Base-by-base conservation (phyloP, 2,329 filamentous ascomycete genomes). In the Colletotrichum spaethianum region DNA sequence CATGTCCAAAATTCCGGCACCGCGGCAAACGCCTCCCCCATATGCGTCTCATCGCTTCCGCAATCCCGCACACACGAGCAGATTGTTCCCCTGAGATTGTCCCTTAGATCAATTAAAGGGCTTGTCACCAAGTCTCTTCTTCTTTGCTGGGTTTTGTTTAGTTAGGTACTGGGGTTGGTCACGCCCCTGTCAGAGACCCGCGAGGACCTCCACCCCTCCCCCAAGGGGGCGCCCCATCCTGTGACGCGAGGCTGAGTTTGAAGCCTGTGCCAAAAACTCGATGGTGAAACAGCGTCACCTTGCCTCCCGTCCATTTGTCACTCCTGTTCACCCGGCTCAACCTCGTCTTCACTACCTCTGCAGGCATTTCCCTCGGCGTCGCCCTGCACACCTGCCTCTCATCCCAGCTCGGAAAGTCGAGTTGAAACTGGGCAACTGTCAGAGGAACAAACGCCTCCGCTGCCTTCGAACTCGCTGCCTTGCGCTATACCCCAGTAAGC, bases 251-350 rank as follows among this genome's bases (percentile, higher is more conserved):
- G 70, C 70, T 64, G 56, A 65, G 70, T 73, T 73, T 73, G 67
- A 73, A 73, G 70, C 70, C 70, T 70, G 70, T 70, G 67, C 70
- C 70, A 66, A 73, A 70, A 57, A 26, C 6, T 14, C 31, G 9
- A 66, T 73, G 70, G 70, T 73, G 70, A 73, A 73, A 73, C 70
- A 73, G 56, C 38, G 66, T 73, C 67, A 73, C 70, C 70, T 73
- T 67, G 48, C 64, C 70, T 66, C 62, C 53, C 63, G n/a, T n/a
- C n/a, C n/a, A n/a, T 36, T 36, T 36, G 33, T 36, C 33, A 11
- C 33, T 36, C 33, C 33, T 36, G 33, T 36, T 11, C 33, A 36
- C 33, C 33, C 33, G 33, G 33, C 33, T 11, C 33, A 36, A 36
- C 33, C 33, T 36, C 33, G 8, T 36, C 33, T 36, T 36, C 6